Conservation (phyloP, 352 stramenopile species). For the Globisporangium solare region DNA sequence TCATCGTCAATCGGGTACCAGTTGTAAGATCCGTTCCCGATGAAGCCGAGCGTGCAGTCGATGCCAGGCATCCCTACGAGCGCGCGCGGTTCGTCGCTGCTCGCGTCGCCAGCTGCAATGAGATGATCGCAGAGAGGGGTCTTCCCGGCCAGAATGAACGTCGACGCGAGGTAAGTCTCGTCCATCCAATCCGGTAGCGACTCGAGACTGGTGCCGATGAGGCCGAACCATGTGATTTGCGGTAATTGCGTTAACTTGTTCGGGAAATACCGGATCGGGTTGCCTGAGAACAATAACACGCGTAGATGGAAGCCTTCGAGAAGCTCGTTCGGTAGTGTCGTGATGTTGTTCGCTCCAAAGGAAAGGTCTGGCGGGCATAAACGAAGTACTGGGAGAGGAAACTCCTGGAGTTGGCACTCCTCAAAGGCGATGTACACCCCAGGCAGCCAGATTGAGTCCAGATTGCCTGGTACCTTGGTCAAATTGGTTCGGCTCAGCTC, state of each 20-base stretch:
- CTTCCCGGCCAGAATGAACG: slow-evolving; percentile 2
- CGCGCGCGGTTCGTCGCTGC: not conserved
- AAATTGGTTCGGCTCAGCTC: slow-evolving; percentile 12
- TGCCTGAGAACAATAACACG: slow-evolving; percentile 5
- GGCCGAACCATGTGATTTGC: slow-evolving; percentile 1
- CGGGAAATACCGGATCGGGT: slow-evolving; percentile 6
- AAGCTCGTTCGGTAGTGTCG: not conserved
- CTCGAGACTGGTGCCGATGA: slow-evolving; percentile 5
- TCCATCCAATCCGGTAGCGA: slow-evolving; percentile 7
- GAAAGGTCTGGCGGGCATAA: slow-evolving; percentile 2
- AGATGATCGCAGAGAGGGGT: slow-evolving; percentile 8
- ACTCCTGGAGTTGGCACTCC: slow-evolving; percentile 11
- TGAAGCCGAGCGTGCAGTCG: slow-evolving; percentile 7
- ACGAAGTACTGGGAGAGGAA: slow-evolving; percentile 1
- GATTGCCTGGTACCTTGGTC: slow-evolving; percentile 6
- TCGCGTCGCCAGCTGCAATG: slow-evolving; percentile 3
- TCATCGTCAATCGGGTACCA: slow-evolving; percentile 12
- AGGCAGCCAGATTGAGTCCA: slow-evolving; percentile 9
- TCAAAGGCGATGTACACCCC: slow-evolving; percentile 13
- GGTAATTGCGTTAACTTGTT: not conserved
- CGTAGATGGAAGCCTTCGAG: slow-evolving; percentile 4
- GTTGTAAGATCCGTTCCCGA: slow-evolving; percentile 8
- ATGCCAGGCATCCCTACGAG: slow-evolving; percentile 1
- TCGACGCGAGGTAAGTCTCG: slow-evolving; percentile 1
- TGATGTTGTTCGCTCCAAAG: slow-evolving; percentile 10